Evolutionary conservation across 78 protist genomes (phyloP), one percentile per base, ranked within the genome.

Genomic region (Dictyostelium discoideum): DNA sequence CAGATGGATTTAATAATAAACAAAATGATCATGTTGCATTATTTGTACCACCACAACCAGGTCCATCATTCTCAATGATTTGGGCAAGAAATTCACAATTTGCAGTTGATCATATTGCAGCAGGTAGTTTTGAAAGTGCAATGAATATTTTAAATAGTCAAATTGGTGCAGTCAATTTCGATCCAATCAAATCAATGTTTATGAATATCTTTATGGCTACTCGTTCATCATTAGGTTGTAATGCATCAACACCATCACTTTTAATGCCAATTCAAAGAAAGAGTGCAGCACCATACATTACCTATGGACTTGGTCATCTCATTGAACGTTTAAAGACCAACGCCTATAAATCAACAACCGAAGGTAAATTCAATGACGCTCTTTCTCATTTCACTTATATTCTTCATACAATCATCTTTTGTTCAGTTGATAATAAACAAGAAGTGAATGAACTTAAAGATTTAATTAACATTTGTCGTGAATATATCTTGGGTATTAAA

Each of bases 41-140:
- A 65, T 86, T 81, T 92, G 93, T 89, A 11, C 86, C 95, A 85
- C 97, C 93, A 88, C 97, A 78, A 72, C 97, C 57, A 32, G 92
- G 83, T 84, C 96, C 96, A 39, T 26, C 72, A 14, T 92, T 77
- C 42, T 3, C 63, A 7, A 92, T 95, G 83, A 39, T 48, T 32
- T 98, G 99, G 99, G 16, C 81, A 32, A 57, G 93, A 29, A 96
- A 80, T 57, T 94, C 98, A 14, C 60, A 42, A 65, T 85, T 97
- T 14, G 97, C 98, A 0, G 97, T 87, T 20, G 99, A 98, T 73
- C 99, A 98, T 79, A 84, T 89, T 18, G 98, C 99, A 1, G 99
- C 99, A 2, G 99, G 99, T 13, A 48, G 97, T 5, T 99, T 99
- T 81, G 99, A 96, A 40, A 24, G 92, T 10, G 99, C 99, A 29